Evolutionary conservation across 176 grass and related monocot genomes (phyloP), one percentile per base, ranked within the genome.

Genomic region (Alloteropsis semialata): DNA sequence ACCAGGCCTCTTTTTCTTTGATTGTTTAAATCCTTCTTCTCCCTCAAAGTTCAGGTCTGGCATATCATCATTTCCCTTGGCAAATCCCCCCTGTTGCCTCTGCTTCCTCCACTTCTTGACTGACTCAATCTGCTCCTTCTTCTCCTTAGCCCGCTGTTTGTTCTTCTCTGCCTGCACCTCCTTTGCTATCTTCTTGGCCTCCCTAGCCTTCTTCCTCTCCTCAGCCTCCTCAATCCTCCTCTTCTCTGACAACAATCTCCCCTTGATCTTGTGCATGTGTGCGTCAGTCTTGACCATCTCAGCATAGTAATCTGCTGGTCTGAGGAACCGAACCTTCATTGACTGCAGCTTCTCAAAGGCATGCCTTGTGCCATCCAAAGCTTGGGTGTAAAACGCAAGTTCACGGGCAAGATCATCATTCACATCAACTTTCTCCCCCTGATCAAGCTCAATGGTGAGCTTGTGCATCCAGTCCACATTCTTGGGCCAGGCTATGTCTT

Each of bases 41-140:
- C 53, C 87, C 27, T 95, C 91, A 65, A 96, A 93, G 39, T 77
- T 77, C 19, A 96, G 82, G 67, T 87, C 69, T 68, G 88, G 72
- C 24, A 76, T 74, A 18, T 90, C 89, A 84, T 88, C 85, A 4
- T 86, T 86, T 17, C 83, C 87, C 59, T 90, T 92, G 4, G 79
- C 55, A 85, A 96, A 99, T 21, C 93, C 91, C 30, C 90, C 88
- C 27, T 87, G 91, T 22, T 96, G 93, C 63, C 96, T 91, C 66
- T 99, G 93, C 70, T 99, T 99, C 83, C 96, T 89, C 96, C 96
- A 99, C 88, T 94, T 96, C 83, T 96, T 99, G 44, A 99, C 93
- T 0, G 89, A 93, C 29, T 99, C 96, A 5, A 99, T 99, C n/a
- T 90, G 85, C 53, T 99, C 96, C 71, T 99, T 98, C 89, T 98